Evolutionary conservation across 345 rosid genomes (phyloP), one percentile per base, ranked within the genome.

Genomic region (Trapa bicornis): DNA sequence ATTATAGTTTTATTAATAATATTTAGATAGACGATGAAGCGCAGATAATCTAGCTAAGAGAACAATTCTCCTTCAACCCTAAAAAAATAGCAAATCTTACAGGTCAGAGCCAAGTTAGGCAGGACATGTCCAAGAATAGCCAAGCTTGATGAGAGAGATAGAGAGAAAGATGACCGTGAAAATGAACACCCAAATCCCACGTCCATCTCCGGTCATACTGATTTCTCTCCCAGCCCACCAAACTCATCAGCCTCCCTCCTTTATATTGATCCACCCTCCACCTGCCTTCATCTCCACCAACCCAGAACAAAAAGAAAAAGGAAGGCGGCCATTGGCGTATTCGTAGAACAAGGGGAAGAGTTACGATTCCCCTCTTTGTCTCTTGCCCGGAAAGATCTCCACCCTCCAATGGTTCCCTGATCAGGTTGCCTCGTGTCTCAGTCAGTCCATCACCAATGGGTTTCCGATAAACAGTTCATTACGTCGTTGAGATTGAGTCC

Each of bases 181-280:
- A 11, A 45, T 13, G 48, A 45, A 45, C 48, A 5, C 48, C 12
- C 48, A 45, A 45, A 45, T 11, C 48, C 48, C 48, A 45, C 48
- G 48, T 41, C 43, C 43, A 63, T 9, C 16, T 60, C 38, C 17
- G 67, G 47, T 53, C 42, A 52, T 3, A 12, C 67, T 65, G 36
- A 65, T 7, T 41, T 65, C 67, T 41, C 67, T 65, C 67, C 33
- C 37, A 42, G 37, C 67, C 67, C 67, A 65, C 61, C 69, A 47
- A 36, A 15, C 35, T 17, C 10, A 43, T 45, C 56, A 11, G 17
- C 12, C 54, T 48, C 8, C 32, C 48, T n/a, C 32, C 52, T 45
- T 37, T 35, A 47, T 47, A 45, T 66, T 4, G 33, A 35, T 50
- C 36, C 41, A 47, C 14, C 14, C 48, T 36, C 39, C 60, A 22